Base-by-base conservation (phyloP, 257 asterid species). In the Solanum tarapatanum region DNA sequence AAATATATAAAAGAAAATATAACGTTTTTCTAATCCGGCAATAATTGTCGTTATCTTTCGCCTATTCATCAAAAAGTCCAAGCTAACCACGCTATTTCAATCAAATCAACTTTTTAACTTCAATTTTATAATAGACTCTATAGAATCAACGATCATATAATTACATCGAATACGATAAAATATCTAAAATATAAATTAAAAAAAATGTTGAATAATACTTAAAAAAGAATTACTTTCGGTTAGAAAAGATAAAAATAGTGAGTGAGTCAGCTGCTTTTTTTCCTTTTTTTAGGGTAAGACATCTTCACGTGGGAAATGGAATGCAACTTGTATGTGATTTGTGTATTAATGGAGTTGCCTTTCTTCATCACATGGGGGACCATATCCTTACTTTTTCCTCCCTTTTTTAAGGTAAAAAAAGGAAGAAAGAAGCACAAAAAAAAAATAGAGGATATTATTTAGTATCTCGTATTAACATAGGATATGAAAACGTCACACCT, bases 401-500 rank as follows among this genome's bases (percentile, higher is more conserved):
- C 60, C 60, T 5, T 51, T 51, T 51, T 51, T 51, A 24, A 45
- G 68, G 84, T 45, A 26, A 43, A 17, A 9, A 43, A 17, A 4
- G 11, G 8, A 16, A 21, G 19, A 39, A 1, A 26, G 45, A 24
- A 28, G 41, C 72, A 64, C 72, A 24, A 62, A 23, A 23, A 62
- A 23, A 23, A 48, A 48, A 14, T 48, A 48, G 60, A 48, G 55
- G 7, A 45, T 45, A 51, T 51, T 51, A 51, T 16, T 51, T 51
- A 51, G 60, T 10, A 62, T n/a, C 32, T 62, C 0, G 3, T 62
- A 62, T n/a, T 62, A 0, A 62, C 5, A 8, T 10, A n/a, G 7
- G 14, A 11, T 10, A 2, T 10, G 3, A 64, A 24, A 64, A 24
- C 0, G 0, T 4, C 9, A 24, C 6, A 7, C 3, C 11, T 69